Percentiles rank a stretch among this genome's conserved stretches.
These are phyloP conservation scores for Fonsecaea multimorphosa DNA, from an alignment of 2,329 filamentous ascomycete species.

Conservation along the genomic window DNA sequence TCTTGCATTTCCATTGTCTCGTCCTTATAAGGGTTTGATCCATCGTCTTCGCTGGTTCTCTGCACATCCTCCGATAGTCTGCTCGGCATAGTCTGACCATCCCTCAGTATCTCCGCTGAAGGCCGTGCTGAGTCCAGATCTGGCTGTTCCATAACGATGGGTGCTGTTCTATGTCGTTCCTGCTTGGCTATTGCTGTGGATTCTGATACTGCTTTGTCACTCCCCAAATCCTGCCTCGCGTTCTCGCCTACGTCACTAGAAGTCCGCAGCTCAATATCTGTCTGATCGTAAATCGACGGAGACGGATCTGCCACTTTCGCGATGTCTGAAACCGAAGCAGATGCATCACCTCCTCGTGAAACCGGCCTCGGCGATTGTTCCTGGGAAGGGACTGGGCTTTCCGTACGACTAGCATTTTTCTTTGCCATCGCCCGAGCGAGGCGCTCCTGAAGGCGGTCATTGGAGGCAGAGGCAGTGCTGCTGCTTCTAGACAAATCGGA, in stretches of 20 bases:
- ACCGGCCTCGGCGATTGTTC: slow-evolving; percentile 52
- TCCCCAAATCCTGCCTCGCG: neutral
- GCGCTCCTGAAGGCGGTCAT: slow-evolving; percentile 86
- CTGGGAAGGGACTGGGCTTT: slow-evolving; percentile 51
- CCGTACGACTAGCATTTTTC: slow-evolving; percentile 61
- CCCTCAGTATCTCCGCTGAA: slow-evolving; percentile 13
- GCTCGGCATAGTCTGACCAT: slow-evolving; percentile 2
- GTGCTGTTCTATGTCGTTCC: neutral
- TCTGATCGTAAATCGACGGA: neutral
- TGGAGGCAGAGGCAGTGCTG: slow-evolving; percentile 67
- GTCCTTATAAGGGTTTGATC: slow-evolving; percentile 12
- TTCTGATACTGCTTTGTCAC: neutral
- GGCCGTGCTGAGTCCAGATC: slow-evolving; percentile 11
- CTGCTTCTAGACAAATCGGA: slow-evolving; percentile 65
- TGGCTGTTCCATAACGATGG: neutral
- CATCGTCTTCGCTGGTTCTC: slow-evolving; percentile 38
- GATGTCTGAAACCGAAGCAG: slow-evolving; percentile 26
- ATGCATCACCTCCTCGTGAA: slow-evolving; percentile 46
- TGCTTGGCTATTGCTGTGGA: neutral
- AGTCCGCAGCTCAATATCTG: neutral
- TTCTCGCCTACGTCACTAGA: neutral
- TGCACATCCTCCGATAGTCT: slow-evolving; percentile 47
- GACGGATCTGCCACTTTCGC: neutral
- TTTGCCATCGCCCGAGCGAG: slow-evolving; percentile 85
- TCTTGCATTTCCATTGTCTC: slow-evolving; percentile 52